Evolutionary conservation across 2,329 filamentous ascomycete species (phyloP).

Genomic region (Sphaerulina vaccinii): DNA sequence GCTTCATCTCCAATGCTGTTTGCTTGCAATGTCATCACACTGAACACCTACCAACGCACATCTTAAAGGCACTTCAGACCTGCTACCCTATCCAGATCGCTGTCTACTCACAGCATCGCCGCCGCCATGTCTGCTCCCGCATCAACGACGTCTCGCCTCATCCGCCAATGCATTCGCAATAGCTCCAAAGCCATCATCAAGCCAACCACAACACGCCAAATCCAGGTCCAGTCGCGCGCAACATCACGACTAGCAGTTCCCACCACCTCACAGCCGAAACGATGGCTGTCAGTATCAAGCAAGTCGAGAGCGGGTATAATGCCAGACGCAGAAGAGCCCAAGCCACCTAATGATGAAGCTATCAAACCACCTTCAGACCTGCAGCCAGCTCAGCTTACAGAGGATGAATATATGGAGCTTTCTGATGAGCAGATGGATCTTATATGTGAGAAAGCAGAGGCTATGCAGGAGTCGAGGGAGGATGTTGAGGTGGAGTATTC

Average conservation of each 20-base stretch:
- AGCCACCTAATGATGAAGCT: constrained; percentile 37
- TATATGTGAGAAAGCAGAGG: constrained; percentile 63
- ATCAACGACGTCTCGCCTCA: constrained; percentile 25
- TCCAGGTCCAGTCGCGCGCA: constrained; percentile 4
- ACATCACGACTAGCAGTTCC: constrained; percentile 11
- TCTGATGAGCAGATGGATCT: constrained; percentile 72
- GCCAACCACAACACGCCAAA: constrained; percentile 12
- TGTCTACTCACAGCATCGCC: too few species aligned
- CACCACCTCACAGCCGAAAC: constrained; percentile 17
- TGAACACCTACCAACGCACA: too few species aligned
- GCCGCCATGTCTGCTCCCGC: constrained; percentile 30
- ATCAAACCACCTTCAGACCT: constrained; percentile 38
- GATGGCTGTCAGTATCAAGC: constrained; percentile 24
- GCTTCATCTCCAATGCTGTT: too few species aligned
- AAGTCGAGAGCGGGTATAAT: constrained; percentile 39
- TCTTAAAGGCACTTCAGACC: too few species aligned
- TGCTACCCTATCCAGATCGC: too few species aligned
- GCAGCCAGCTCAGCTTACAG: constrained; percentile 64
- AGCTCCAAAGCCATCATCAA: constrained; percentile 23
- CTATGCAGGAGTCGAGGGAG: constrained; percentile 67
- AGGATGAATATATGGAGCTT: constrained; percentile 71
- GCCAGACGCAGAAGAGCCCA: constrained; percentile 43
- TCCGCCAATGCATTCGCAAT: constrained; percentile 26
- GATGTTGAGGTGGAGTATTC: constrained; percentile 87
- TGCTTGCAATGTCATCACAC: too few species aligned